Conservation (phyloP, 257 asterid species). For the Fraxinus pennsylvanica region DNA sequence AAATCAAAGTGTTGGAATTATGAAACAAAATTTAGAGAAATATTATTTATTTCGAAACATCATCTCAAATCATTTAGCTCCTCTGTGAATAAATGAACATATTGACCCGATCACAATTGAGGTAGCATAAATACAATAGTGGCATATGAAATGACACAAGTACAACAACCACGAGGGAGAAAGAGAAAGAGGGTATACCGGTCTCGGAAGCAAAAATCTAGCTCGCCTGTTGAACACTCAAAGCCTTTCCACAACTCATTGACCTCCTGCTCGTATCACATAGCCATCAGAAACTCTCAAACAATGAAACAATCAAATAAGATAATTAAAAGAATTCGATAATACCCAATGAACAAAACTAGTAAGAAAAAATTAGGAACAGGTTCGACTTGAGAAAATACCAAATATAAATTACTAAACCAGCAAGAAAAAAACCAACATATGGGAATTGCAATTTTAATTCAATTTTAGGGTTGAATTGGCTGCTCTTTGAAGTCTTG, state of each 20-base stretch:
- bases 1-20: background rate
- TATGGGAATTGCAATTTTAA: too few relatives aligned
- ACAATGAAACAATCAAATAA: background rate
- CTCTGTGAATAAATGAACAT: background rate
- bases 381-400: too few relatives aligned
- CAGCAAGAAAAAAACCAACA: too few relatives aligned
- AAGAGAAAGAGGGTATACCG: conserved; percentile 39
- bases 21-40: background rate
- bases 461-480: too few relatives aligned
- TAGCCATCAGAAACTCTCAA: background rate
- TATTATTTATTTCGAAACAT: background rate
- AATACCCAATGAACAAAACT: too few relatives aligned
- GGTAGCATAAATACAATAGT: too few relatives aligned
- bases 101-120: background rate
- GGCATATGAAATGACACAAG: too few relatives aligned
- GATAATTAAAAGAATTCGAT: background rate
- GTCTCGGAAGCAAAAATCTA: conserved; percentile 62
- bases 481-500: too few relatives aligned
- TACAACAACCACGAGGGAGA: background rate
- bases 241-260: conserved; percentile 98
- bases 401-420: too few relatives aligned
- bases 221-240: conserved; percentile 82
- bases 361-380: too few relatives aligned
- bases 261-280: conserved; percentile 70
- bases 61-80: background rate